Evolutionary conservation across 1,284 basidiomycete genomes (phyloP), one percentile per base, ranked within the genome.

Genomic region (Anthracocystis walkeri): DNA sequence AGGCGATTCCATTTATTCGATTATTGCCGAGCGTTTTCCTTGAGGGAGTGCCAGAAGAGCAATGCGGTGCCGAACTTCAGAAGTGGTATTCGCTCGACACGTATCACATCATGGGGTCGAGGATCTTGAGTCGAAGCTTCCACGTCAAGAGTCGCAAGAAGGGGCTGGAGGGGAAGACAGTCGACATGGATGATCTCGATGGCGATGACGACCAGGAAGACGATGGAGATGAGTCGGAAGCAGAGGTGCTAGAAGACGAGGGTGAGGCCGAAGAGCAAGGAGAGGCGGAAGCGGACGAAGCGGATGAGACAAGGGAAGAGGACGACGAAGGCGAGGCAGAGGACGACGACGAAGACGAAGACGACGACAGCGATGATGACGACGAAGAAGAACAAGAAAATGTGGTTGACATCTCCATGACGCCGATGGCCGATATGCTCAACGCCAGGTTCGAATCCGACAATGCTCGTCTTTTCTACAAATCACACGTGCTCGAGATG

Each of bases 401-500:
- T 21, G 87, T 90, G 1, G 88, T 89, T 1, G 90, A 93, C 74
- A 91, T 94, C 11, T 91, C 93, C 0, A 97, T 99, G 95, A 92
- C 98, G 1, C 96, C 96, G 0, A 91, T 99, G 88, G 97, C 96
- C 1, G 96, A 98, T 85, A 91, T 98, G 88, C 88, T 87, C 40
- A 85, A 85, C 50, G 82, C 83, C 1, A 71, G 76, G 2, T 82
- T 79, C 57, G 80, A 74, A 18, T 82, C 79, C 21, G 82, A 84
- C 62, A 84, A 84, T 23, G 81, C 93, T 0, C 92, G 92, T 77
- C 86, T 96, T 4, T 95, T 94, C 82, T 90, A 94, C 84, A 92
- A 94, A 79, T 88, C 90, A 40, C 86, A 88, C 7, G 86, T 88
- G 23, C 88, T 97, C 16, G 90, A 89, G 71, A 97, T 97, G 94